phyloP scores from a whole-genome alignment of 345 rosid species.

The Citrus sinensis region DVS_A1.0 CM039168.1:6097501-6098000 shows the following conservation, averaged over 20 bases:
- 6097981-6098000: slow-evolving; percentile 32
- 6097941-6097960: slow-evolving; percentile 61
- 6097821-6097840: too few relatives aligned
- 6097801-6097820: background rate
- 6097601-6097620: slow-evolving; percentile 97
- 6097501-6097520: slow-evolving; percentile 93
- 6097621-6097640: slow-evolving; percentile 53
- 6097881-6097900: background rate
- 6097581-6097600: slow-evolving; percentile 99
- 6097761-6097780: background rate
- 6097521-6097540: slow-evolving; percentile 97
- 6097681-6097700: background rate
- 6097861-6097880: background rate
- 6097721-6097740: background rate
- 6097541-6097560: slow-evolving; percentile 94
- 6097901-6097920: background rate
- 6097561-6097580: slow-evolving; percentile 97
- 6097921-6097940: background rate
- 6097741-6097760: background rate
- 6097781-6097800: background rate
- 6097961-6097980: slow-evolving; percentile 50
- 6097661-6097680: background rate
- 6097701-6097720: background rate
- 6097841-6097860: background rate
- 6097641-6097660: background rate